phyloP scores from a whole-genome alignment of 2,329 filamentous ascomycete genomes.

The Diaporthe humulicola region DNA sequence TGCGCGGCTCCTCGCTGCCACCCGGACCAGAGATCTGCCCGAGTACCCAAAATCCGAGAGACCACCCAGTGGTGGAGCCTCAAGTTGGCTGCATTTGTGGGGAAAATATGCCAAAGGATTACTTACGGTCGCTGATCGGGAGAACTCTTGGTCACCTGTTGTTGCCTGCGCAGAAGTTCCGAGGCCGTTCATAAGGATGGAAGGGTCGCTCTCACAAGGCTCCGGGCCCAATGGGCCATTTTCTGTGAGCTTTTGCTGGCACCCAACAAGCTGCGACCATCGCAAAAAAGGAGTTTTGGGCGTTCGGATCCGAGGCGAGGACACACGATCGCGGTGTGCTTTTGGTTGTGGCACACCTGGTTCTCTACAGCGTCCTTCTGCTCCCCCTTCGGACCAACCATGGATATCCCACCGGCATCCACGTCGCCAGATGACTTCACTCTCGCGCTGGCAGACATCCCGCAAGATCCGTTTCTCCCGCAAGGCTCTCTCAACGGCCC shows the following conservation, averaged over 20 bases:
- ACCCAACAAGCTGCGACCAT: not conserved
- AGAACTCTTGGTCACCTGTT: not conserved
- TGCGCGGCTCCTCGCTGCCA: conserved; percentile 10
- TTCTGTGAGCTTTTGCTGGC: not conserved
- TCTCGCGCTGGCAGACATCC: not conserved
- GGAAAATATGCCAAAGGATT: conserved; percentile 13
- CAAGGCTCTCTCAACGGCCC: conserved; percentile 49
- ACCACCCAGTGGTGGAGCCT: conserved; percentile 3
- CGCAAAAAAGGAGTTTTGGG: not conserved
- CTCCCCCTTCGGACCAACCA: not conserved
- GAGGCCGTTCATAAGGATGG: conserved; percentile 6
- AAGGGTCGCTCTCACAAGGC: not conserved
- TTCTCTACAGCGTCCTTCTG: not conserved
- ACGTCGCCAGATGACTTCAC: not conserved
- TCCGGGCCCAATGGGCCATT: not conserved
- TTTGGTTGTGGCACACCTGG: not conserved
- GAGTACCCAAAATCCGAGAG: not conserved
- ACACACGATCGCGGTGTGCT: not conserved
- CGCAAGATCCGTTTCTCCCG: conserved; percentile 55
- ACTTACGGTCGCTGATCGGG: not conserved
- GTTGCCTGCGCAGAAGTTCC: conserved; percentile 16
- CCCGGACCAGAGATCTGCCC: not conserved
- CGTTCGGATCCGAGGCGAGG: not conserved
- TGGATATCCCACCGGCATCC: not conserved
- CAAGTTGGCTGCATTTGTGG: conserved; percentile 10